phyloP scores from a whole-genome alignment of 768 basidiomycete species.

The Cystofilobasidium bisporidii region DNA sequence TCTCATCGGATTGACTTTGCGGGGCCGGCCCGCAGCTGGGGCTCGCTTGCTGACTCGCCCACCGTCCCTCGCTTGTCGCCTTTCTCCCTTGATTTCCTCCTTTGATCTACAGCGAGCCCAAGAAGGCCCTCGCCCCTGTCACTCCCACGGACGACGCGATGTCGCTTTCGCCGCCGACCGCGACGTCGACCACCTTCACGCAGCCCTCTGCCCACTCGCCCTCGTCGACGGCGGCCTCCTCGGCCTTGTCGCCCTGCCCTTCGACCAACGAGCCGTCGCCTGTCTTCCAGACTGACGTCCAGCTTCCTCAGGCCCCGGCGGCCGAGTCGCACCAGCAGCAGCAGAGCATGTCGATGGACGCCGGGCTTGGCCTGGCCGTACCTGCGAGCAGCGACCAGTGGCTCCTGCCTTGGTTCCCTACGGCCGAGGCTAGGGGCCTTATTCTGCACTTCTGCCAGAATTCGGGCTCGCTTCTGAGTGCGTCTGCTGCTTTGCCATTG shows the following conservation, averaged over 20 bases:
- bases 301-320: not conserved
- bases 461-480: slow-evolving; percentile 19
- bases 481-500: not conserved
- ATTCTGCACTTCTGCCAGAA: slow-evolving; percentile 36
- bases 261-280: slow-evolving; percentile 1
- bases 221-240: not conserved
- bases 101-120: not conserved
- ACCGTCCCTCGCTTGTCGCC: no score
- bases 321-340: not conserved
- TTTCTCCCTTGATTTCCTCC: no score
- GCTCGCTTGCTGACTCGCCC: no score
- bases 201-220: not conserved
- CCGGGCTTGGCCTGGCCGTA: not conserved
- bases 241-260: not conserved
- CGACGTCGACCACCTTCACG: no score
- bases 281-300: no score
- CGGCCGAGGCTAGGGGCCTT: slow-evolving; percentile 36
- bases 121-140: not conserved
- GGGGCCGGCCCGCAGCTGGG: no score
- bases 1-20: no score
- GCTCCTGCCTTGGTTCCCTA: slow-evolving; percentile 40
- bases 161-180: not conserved
- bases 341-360: not conserved
- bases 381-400: slow-evolving; percentile 8
- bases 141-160: not conserved